Conservation (phyloP, 2,329 filamentous ascomycete species). For the Neophaeococcomyces aloes region DNA sequence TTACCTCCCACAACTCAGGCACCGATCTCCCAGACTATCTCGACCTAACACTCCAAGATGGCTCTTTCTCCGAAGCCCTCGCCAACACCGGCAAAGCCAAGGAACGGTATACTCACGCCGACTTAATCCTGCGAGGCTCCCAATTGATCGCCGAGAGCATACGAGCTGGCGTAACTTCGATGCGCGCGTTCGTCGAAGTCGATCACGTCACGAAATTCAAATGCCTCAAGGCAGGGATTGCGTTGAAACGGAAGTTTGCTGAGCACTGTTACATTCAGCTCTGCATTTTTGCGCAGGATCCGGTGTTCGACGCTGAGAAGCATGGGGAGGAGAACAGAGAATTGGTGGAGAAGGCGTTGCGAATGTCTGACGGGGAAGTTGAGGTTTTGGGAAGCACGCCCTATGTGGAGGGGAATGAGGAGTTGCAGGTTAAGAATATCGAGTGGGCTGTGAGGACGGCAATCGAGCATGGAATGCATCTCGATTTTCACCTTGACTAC, state of each 20-base stretch:
- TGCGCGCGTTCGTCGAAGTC: conserved; percentile 62
- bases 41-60: conserved; percentile 49
- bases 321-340: conserved; percentile 41
- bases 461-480: conserved; percentile 41
- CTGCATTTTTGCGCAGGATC: conserved; percentile 61
- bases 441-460: conserved; percentile 52
- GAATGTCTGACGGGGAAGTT: conserved; percentile 29
- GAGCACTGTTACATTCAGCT: conserved; percentile 52
- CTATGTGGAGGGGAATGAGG: conserved; percentile 51
- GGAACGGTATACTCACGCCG: conserved; percentile 48
- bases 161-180: conserved; percentile 53
- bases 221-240: conserved; percentile 48
- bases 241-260: conserved; percentile 45
- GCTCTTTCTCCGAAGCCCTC: conserved; percentile 58
- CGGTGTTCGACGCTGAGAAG: conserved; percentile 48
- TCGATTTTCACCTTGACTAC: conserved; percentile 66
- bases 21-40: conserved; percentile 33
- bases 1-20: conserved; percentile 21
- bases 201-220: conserved; percentile 50
- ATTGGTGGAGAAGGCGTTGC: conserved; percentile 40
- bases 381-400: conserved; percentile 58
- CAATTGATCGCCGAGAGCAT: conserved; percentile 57
- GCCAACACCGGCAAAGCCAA: conserved; percentile 50
- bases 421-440: conserved; percentile 46
- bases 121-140: conserved; percentile 54